These are phyloP conservation scores for Aspergillus niger DNA, from an alignment of 2,329 filamentous ascomycete genomes.

Conservation along the genomic window DNA sequence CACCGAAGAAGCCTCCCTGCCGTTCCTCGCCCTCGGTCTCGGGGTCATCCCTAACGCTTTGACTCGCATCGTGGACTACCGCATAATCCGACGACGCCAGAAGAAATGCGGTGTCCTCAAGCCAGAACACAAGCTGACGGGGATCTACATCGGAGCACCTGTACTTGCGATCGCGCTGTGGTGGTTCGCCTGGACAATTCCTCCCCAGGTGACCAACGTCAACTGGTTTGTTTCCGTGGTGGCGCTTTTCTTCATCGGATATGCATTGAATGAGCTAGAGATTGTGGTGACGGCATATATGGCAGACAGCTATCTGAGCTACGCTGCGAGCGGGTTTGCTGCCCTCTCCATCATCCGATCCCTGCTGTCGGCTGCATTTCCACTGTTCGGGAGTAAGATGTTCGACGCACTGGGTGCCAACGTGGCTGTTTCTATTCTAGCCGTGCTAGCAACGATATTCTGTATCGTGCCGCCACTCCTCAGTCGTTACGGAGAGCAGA, in stretches of 20 bases:
- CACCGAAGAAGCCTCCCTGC: background rate
- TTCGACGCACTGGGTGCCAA: conserved; percentile 42
- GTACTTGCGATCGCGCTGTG: conserved; percentile 48
- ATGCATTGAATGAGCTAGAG: conserved; percentile 50
- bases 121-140: conserved; percentile 52
- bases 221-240: conserved; percentile 45
- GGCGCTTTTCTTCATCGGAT: conserved; percentile 47
- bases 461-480: background rate
- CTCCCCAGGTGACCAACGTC: conserved; percentile 36
- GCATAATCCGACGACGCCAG: conserved; percentile 30
- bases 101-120: conserved; percentile 24
- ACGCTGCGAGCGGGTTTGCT: conserved; percentile 47
- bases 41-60: conserved; percentile 45
- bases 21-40: conserved; percentile 35
- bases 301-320: conserved; percentile 47
- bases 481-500: background rate
- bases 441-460: conserved; percentile 32
- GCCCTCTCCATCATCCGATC: conserved; percentile 43
- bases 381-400: conserved; percentile 44
- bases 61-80: conserved; percentile 45
- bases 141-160: conserved; percentile 50
- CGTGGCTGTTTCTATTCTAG: conserved; percentile 40
- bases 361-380: conserved; percentile 40
- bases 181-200: conserved; percentile 52
- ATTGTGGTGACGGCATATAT: conserved; percentile 44